These are phyloP conservation scores for Dictyostelium brefeldianum DNA, from an alignment of 78 protist species.

Conservation along the genomic window DNA sequence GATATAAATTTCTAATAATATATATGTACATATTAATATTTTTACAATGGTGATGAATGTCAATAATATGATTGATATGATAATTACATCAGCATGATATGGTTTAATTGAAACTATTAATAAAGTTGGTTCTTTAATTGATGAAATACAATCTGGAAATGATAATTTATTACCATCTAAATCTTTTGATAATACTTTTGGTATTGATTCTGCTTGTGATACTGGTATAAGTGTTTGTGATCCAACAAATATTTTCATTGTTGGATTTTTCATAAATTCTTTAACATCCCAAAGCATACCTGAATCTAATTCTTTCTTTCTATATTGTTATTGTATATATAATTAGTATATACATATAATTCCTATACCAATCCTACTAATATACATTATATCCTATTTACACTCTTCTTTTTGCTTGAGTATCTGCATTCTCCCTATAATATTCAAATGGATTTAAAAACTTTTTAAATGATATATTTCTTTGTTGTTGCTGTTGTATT, in stretches of 20 bases:
- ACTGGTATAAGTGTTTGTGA: constrained; percentile 12
- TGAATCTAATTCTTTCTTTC: constrained; percentile 52
- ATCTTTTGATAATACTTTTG: constrained; percentile 18
- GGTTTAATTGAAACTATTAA: constrained; percentile 52
- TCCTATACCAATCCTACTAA: too few species aligned
- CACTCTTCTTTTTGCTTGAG: constrained; percentile 51
- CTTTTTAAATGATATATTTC: constrained; percentile 33
- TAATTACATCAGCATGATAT: constrained; percentile 22
- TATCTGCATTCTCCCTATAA: constrained; percentile 41
- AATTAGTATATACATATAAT: background rate
- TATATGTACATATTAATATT: too few species aligned
- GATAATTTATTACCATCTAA: constrained; percentile 22
- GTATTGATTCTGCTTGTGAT: background rate
- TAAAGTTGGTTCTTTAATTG: constrained; percentile 8
- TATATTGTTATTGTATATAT: background rate
- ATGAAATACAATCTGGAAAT: background rate
- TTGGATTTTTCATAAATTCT: constrained; percentile 48
- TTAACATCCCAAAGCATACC: constrained; percentile 64
- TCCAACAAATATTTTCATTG: constrained; percentile 48
- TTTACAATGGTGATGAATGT: too few species aligned
- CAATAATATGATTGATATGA: background rate
- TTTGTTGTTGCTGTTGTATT: background rate
- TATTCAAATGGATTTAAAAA: constrained; percentile 55
- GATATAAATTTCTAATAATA: constrained; percentile 12
- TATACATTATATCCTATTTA: background rate